phyloP scores from a whole-genome alignment of 1,139 yeast species.

The Geotrichum bryndzae region DNA sequence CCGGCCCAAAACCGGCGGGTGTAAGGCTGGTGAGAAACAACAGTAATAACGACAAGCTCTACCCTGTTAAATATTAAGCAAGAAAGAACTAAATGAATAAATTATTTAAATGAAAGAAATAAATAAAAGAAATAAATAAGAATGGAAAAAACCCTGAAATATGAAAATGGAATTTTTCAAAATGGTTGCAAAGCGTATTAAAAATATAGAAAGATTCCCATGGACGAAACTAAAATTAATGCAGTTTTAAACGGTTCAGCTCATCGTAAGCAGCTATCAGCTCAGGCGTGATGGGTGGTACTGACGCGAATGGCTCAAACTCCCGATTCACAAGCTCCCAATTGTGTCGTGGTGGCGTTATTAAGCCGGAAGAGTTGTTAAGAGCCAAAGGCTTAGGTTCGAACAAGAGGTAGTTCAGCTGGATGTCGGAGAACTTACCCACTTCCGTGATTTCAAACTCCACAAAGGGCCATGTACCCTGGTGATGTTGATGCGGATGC shows the following conservation, averaged over 20 bases:
- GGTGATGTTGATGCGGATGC: neutral
- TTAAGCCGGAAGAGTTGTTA: conserved; percentile 1
- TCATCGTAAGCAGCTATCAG: conserved; percentile 11
- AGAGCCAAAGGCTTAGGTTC: neutral
- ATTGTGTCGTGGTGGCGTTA: conserved; percentile 9
- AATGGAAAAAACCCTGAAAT: neutral
- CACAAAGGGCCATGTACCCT: conserved; percentile 14
- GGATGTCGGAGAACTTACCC: conserved; percentile 11
- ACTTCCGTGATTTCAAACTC: conserved; percentile 15
- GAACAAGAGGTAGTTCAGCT: conserved; percentile 12
- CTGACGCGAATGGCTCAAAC: neutral
- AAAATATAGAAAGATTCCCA: neutral
- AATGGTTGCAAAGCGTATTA: neutral
- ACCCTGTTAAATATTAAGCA: neutral
- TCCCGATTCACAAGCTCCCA: conserved; percentile 9
- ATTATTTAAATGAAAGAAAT: too few species aligned
- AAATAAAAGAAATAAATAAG: too few species aligned
- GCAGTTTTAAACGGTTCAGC: conserved; percentile 4
- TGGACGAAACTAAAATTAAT: neutral
- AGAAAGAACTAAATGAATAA: neutral
- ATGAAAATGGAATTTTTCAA: neutral
- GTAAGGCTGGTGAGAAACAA: neutral
- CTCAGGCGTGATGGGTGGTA: neutral
- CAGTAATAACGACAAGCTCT: neutral
- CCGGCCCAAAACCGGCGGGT: neutral